A percentile compares a stretch with the other conserved stretches of the same genome.
Evolutionary conservation across 768 basidiomycete species (phyloP).

Genomic region (Suillus weaverae): DNA sequence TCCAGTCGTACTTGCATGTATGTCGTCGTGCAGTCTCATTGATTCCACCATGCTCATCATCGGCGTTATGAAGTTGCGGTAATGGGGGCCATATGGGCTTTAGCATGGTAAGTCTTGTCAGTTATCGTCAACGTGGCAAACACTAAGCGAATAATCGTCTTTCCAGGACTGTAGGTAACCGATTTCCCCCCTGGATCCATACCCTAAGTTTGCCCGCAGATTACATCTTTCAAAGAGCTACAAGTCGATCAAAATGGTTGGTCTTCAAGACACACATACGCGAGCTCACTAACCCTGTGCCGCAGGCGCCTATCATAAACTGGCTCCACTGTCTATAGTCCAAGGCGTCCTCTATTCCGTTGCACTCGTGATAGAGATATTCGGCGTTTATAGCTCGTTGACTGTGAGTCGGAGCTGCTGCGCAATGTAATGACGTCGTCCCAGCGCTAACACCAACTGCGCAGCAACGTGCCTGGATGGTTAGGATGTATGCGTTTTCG

Average conservation of each 20-base stretch:
- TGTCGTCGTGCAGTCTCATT: conserved; percentile 27
- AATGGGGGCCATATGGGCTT: conserved; percentile 56
- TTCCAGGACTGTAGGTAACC: conserved; percentile 25
- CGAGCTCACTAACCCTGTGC: background rate
- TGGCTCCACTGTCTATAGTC: conserved; percentile 56
- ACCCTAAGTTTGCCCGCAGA: conserved; percentile 36
- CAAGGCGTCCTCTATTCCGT: conserved; percentile 59
- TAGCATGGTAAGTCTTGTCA: conserved; percentile 55
- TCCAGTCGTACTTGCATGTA: conserved; percentile 52
- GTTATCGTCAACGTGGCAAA: background rate
- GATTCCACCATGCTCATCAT: background rate
- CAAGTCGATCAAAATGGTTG: conserved; percentile 47
- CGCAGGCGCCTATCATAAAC: conserved; percentile 42
- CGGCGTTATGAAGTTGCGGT: conserved; percentile 33
- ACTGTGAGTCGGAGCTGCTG: conserved; percentile 41
- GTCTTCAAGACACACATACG: conserved; percentile 21
- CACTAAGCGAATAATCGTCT: background rate
- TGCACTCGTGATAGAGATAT: conserved; percentile 50
- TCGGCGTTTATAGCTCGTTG: conserved; percentile 52
- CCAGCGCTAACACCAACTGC: background rate
- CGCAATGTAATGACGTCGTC: background rate
- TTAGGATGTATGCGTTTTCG: conserved; percentile 57
- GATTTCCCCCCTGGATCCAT: background rate
- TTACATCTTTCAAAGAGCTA: conserved; percentile 61
- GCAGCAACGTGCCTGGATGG: conserved; percentile 55